Evolutionary conservation across 2,329 filamentous ascomycete species (phyloP).

Genomic region (Blumeria graminis): DNA sequence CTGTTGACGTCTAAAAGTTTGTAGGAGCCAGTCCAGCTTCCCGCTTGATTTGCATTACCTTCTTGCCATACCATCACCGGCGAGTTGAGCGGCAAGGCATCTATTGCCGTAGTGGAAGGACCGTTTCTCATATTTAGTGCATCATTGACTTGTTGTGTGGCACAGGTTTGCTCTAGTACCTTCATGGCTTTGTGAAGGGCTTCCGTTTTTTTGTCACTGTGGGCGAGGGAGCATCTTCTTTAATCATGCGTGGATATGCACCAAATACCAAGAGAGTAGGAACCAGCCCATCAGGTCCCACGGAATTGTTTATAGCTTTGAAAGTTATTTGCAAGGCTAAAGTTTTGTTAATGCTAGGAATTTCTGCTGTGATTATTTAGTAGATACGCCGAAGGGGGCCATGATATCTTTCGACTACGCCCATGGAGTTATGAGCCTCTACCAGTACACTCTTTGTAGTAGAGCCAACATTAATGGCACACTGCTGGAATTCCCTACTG

Average conservation of each 20-base stretch:
- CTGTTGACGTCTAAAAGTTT: not conserved
- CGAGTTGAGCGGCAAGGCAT: conserved; percentile 2
- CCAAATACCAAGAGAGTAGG: conserved; percentile 4
- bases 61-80: conserved; percentile 2
- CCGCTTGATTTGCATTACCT: not conserved
- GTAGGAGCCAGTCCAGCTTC: not conserved
- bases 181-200: not conserved
- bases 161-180: not conserved
- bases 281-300: conserved; percentile 2
- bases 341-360: conserved; percentile 1
- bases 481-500: conserved; percentile 2
- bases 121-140: not conserved
- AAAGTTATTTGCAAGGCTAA: conserved; percentile 4
- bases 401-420: conserved; percentile 3
- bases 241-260: conserved; percentile 1
- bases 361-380: conserved; percentile 3
- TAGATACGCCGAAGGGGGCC: not conserved
- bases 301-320: conserved; percentile 5
- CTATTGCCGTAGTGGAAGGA: not conserved
- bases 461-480: not conserved
- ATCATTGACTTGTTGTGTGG: conserved; percentile 1
- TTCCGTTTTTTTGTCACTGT: not conserved
- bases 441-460: not conserved
- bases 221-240: not conserved
- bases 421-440: not conserved